A percentile compares a stretch with the other conserved stretches of the same genome.
These are phyloP conservation scores for Rubia tinctorum DNA, from an alignment of 305 asterid species.

Conservation along the genomic window DNA sequence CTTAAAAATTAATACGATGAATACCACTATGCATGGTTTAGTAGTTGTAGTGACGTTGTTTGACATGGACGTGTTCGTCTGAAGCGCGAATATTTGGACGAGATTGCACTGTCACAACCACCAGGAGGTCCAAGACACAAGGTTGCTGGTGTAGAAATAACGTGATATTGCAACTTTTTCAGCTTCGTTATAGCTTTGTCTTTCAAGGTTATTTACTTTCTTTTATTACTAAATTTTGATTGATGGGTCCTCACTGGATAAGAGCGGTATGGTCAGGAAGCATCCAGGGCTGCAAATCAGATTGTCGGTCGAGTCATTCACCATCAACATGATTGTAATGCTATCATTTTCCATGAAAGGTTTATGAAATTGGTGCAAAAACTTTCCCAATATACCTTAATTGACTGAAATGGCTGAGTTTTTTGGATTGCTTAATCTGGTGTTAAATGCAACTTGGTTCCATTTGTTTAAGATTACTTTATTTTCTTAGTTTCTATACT, in stretches of 20 bases:
- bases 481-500: conserved; percentile 1
- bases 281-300: conserved; percentile 94
- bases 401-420: background rate
- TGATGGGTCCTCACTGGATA: conserved; percentile 81
- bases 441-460: background rate
- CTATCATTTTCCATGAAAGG: conserved; percentile 95
- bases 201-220: background rate
- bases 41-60: background rate
- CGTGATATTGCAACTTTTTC: background rate
- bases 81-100: conserved; percentile 95
- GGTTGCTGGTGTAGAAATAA: conserved; percentile 36
- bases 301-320: conserved; percentile 99
- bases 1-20: no score
- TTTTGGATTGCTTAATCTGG: background rate
- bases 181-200: background rate
- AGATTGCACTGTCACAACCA: conserved; percentile 43
- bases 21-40: no score
- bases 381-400: background rate
- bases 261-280: conserved; percentile 97
- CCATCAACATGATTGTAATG: conserved; percentile 94
- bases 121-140: conserved; percentile 45
- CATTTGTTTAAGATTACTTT: background rate
- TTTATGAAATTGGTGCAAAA: background rate
- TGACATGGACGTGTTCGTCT: conserved; percentile 71
- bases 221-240: conserved; percentile 10